phyloP scores from a whole-genome alignment of 257 asterid species.

The Solanum lignicaule region DNA sequence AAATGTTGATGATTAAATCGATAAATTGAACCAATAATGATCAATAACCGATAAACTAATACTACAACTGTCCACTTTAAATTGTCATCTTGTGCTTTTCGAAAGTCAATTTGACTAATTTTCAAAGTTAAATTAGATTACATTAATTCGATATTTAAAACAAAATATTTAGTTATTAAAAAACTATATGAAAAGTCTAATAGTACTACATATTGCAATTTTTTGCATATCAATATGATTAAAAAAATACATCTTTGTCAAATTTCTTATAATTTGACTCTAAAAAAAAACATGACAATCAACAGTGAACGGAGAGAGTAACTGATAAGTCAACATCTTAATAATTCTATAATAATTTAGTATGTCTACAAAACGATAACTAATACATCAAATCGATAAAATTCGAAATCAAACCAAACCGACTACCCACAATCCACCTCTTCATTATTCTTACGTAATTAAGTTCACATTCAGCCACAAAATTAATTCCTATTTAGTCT shows the following conservation, averaged over 20 bases:
- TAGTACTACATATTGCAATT: background rate
- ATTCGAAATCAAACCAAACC: background rate
- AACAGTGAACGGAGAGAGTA: rapidly evolving
- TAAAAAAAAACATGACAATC: no score
- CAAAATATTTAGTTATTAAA: no score
- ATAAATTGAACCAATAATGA: no score
- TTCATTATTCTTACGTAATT: background rate
- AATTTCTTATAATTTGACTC: background rate
- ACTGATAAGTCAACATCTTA: no score
- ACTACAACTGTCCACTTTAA: background rate
- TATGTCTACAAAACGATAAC: background rate
- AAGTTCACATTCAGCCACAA: background rate
- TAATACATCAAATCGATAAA: no score
- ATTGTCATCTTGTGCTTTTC: rapidly evolving
- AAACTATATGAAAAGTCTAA: background rate
- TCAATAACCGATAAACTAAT: background rate
- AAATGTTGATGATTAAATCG: no score
- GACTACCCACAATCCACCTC: background rate
- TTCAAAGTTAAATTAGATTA: no score
- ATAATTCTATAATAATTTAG: no score
- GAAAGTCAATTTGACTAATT: no score
- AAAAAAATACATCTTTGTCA: background rate
- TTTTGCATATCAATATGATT: no score
- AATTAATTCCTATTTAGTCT: background rate
- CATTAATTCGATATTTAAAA: no score